phyloP scores from a whole-genome alignment of 441 rosid genomes.

The Lepidium campestre region DNA sequence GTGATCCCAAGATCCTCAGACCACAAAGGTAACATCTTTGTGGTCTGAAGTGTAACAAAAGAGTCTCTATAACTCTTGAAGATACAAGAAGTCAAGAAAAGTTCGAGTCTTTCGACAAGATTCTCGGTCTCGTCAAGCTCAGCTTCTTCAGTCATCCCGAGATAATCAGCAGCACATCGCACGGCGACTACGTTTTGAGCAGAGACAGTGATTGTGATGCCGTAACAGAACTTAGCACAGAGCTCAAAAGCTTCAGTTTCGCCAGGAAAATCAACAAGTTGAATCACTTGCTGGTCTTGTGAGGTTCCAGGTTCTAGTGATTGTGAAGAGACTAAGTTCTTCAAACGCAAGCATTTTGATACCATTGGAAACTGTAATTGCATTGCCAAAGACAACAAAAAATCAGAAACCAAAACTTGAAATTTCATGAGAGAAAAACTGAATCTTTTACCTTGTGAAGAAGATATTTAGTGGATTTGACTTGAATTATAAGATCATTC shows the following conservation, averaged over 20 bases:
- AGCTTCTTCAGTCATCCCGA: constrained; percentile 65
- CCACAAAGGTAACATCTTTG: constrained; percentile 51
- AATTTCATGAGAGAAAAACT: neutral
- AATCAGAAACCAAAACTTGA: neutral
- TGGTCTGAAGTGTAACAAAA: constrained; percentile 47
- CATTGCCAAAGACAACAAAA: neutral
- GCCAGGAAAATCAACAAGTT: constrained; percentile 58
- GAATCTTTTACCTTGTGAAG: constrained; percentile 60
- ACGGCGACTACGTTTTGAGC: constrained; percentile 61
- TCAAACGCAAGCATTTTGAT: constrained; percentile 58
- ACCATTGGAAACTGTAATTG: constrained; percentile 56
- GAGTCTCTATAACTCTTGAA: constrained; percentile 67
- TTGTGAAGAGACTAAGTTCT: constrained; percentile 35
- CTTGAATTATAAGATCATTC: constrained; percentile 61
- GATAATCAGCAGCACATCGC: constrained; percentile 62
- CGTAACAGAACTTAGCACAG: constrained; percentile 72
- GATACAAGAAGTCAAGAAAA: constrained; percentile 56
- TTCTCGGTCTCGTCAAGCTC: constrained; percentile 50
- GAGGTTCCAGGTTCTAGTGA: constrained; percentile 39
- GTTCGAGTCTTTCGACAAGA: constrained; percentile 51
- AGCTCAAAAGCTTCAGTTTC: constrained; percentile 64
- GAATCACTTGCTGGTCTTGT: constrained; percentile 41
- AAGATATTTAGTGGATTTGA: constrained; percentile 54
- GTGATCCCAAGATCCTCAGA: constrained; percentile 63
- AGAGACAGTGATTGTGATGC: constrained; percentile 64